phyloP scores from a whole-genome alignment of 2,329 filamentous ascomycete genomes.

The Pseudomassariella vexata region DNA sequence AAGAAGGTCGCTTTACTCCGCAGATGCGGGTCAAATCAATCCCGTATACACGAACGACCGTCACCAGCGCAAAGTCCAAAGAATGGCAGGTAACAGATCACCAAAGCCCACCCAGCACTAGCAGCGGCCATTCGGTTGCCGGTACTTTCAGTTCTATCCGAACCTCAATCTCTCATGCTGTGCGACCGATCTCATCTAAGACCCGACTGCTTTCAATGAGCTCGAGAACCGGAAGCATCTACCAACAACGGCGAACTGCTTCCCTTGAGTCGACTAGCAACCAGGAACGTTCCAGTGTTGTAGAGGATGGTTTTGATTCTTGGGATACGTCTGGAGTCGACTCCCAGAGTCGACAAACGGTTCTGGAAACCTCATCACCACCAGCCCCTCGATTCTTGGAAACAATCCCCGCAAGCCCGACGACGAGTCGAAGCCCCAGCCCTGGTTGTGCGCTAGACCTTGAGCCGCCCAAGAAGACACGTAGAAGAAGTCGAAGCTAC shows the following conservation, averaged over 20 bases:
- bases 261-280: constrained; percentile 1
- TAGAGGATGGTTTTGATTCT: constrained; percentile 63
- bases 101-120: constrained; percentile 38
- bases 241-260: not conserved
- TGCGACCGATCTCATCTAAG: constrained; percentile 52
- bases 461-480: constrained; percentile 37
- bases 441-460: constrained; percentile 56
- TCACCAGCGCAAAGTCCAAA: constrained; percentile 23
- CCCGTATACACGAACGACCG: constrained; percentile 42
- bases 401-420: constrained; percentile 63
- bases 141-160: constrained; percentile 42
- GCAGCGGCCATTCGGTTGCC: constrained; percentile 36
- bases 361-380: constrained; percentile 44
- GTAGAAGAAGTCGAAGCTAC: constrained; percentile 44
- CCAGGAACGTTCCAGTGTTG: constrained; percentile 27
- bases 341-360: constrained; percentile 52
- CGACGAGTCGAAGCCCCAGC: constrained; percentile 59
- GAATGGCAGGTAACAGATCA: constrained; percentile 29
- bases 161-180: constrained; percentile 39
- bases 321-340: constrained; percentile 71
- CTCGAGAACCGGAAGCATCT: constrained; percentile 31
- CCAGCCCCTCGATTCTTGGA: constrained; percentile 53
- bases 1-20: constrained; percentile 23
- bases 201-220: constrained; percentile 44
- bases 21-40: constrained; percentile 43